Base-by-base conservation (phyloP, 2,329 filamentous ascomycete species). In the Xylaria sp. region DNA sequence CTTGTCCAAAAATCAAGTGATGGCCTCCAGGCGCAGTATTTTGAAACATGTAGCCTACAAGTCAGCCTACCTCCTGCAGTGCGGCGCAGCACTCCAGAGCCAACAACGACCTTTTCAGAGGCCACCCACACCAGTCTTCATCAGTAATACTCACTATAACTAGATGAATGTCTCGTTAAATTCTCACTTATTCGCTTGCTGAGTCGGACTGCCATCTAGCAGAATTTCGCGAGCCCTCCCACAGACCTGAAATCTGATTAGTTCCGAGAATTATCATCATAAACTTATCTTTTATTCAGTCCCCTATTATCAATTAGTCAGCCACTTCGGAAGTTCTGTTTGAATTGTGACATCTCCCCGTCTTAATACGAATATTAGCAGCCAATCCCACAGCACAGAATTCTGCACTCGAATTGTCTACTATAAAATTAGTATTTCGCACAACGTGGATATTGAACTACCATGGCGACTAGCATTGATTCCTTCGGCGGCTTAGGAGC, bases 81-180 rank as follows among this genome's bases (percentile, higher is more conserved):
- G 58, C 33, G 25, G 53, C 53, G 58, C 40, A 61, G 58, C 47
- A 47, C 23, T 41, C 19, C 46, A 40, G 31, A 33, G 53, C 58
- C 40, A 57, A 57, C 58, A 61, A 37, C 17, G 13, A 21, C 47
- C 38, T 35, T 17, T 2, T 48, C 15, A 21, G 19, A 47, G 51
- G 47, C 58, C 46, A 43, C 6, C 25, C 11, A 19, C 7, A n/a
- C 17, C 23, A 35, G 15, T 31, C 13, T 35, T 0, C 2, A 41
- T 61, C 40, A 29, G 53, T 58, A 7, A n/a, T 15, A 59, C 21
- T 41, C 17, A 19, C 40, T 2, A 31, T 31, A 13, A 25, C 15
- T n/a, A n/a, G n/a, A n/a, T n/a, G n/a, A n/a, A n/a, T n/a, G n/a
- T n/a, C n/a, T n/a, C n/a, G n/a, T n/a, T n/a, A n/a, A n/a, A n/a